phyloP scores from a whole-genome alignment of 257 asterid species.

The Coffea canephora region DNA sequence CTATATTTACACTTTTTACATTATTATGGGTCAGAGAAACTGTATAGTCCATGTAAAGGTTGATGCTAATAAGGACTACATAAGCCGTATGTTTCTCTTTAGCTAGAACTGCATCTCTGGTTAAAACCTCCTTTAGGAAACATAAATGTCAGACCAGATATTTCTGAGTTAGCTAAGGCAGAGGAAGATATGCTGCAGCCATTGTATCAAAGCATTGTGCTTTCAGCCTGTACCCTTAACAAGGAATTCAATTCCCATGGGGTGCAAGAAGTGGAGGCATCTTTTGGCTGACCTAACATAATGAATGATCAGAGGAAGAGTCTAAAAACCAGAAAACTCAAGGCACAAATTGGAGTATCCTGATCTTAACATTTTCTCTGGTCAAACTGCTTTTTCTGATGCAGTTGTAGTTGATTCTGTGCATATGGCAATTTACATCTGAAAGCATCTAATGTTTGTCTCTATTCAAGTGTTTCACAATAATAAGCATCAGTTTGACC shows the following conservation, averaged over 20 bases:
- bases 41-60: not conserved
- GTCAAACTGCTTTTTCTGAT: not conserved
- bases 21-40: not conserved
- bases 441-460: not conserved
- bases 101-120: not conserved
- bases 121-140: not conserved
- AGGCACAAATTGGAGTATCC: not conserved
- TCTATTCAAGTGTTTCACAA: not conserved
- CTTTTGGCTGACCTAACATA: not conserved
- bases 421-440: not conserved
- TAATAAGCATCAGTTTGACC: not conserved
- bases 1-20: not conserved
- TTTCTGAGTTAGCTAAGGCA: not conserved
- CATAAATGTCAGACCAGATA: not conserved
- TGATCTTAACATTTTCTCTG: not conserved
- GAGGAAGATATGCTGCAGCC: not conserved
- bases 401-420: not conserved
- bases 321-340: not conserved
- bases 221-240: not conserved
- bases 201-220: not conserved
- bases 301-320: not conserved
- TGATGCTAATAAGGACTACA: not conserved
- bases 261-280: not conserved
- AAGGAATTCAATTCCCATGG: not conserved
- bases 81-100: not conserved